These are phyloP conservation scores for Triadica sebifera DNA, from an alignment of 345 rosid genomes.

Conservation along the genomic window DNA sequence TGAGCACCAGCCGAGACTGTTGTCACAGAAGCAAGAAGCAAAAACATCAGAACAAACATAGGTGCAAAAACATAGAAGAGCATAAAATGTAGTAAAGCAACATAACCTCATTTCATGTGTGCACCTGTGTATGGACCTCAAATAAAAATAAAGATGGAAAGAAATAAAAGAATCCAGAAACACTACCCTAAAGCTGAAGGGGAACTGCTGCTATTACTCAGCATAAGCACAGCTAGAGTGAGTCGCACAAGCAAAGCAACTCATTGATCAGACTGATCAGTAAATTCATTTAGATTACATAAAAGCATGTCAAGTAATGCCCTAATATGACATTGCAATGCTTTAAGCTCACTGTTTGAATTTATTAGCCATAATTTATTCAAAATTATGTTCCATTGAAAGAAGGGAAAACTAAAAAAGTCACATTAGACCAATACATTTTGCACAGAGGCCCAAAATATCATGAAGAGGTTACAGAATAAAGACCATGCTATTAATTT, in stretches of 20 bases:
- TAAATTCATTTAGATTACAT: neutral
- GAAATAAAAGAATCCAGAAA: neutral
- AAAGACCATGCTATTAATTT: neutral
- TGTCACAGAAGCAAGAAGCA: constrained; percentile 18
- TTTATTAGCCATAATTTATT: neutral
- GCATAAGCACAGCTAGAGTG: neutral
- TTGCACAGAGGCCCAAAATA: neutral
- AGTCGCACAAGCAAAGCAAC: neutral
- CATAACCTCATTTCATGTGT: neutral
- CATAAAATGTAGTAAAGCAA: constrained; percentile 8
- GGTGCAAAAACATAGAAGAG: neutral
- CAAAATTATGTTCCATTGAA: neutral
- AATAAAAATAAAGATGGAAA: neutral
- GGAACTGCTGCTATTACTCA: neutral
- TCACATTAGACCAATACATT: neutral
- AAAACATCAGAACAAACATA: constrained; percentile 13
- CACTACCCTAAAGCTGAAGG: neutral
- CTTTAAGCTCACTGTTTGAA: neutral
- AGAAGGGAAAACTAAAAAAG: neutral
- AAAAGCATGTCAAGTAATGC: neutral
- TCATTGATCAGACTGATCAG: neutral
- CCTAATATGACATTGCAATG: neutral
- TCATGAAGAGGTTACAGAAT: neutral
- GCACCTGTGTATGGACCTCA: neutral
- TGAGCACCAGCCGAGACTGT: constrained; percentile 42